Base-by-base conservation (phyloP, 106 monocot species). In the Acanthochlamys bracteata region DNA sequence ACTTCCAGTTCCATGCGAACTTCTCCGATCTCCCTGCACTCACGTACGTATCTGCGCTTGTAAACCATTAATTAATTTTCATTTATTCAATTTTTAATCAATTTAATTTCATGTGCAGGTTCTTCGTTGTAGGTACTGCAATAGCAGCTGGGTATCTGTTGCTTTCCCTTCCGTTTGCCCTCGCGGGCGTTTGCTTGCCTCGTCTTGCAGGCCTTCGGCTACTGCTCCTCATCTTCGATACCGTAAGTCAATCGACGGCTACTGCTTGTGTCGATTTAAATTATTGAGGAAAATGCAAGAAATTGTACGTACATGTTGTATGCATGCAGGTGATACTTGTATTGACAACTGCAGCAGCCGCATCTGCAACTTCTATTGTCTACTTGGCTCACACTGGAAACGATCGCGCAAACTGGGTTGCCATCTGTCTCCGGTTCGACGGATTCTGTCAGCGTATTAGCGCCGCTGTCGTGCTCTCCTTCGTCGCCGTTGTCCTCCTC, bases 81-180 rank as follows among this genome's bases (percentile, higher is more conserved):
- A n/a, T n/a, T n/a, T n/a, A n/a, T n/a, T n/a, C n/a, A n/a, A n/a
- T n/a, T n/a, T n/a, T 1, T 3, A 33, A 33, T 33, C 6, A 10
- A 49, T 17, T 49, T 3, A 14, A 49, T 17, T 49, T 49, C 49
- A 17, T 45, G 17, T 58, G 40, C 52, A 78, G 78, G 68, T 79
- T 68, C 21, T 79, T 79, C 42, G 74, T 79, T 57, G 41, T 79
- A 40, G 79, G 64, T 21, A 79, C 64, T 24, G 73, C 79, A 7
- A 55, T 79, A 20, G 74, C 69, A 7, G 79, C 64, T 3, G 79
- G 69, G 0, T 79, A 79, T 64, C 60, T 79, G 1, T 24, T 74
- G 33, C 49, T 79, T 24, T 79, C 74, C 6, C 53, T 74, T 7
- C 66, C 57, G 17, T 70, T 69, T 69, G 69, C 79, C 60, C 33